Evolutionary conservation across 108 stramenopile genomes (phyloP), one percentile per base, ranked within the genome.

Genomic region (Skeletonema potamos): DNA sequence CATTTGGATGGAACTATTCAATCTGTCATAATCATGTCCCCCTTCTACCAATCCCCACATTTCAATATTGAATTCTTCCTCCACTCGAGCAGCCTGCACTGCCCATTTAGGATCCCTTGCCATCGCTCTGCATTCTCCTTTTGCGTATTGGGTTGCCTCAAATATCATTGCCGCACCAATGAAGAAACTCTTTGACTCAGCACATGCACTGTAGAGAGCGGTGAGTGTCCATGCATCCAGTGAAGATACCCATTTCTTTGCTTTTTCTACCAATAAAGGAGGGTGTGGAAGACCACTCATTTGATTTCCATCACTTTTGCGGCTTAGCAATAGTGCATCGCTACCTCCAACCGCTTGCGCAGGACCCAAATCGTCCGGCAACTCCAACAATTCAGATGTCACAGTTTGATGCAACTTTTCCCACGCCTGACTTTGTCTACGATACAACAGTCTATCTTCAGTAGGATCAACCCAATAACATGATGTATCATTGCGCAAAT

Each of bases 11-110:
- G 89, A 85, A 51, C 81, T 82, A 72, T 96, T 96, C 61, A 96
- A 71, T 34, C 89, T 63, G 88, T 96, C 96, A 66, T 94, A 93
- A 77, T 96, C 99, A 82, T 99, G 99, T 18, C 92, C 95, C 6
- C 98, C 99, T 70, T 99, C 99, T 27, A 99, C 98, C 54, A 99
- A 74, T 10, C 99, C 99, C 98, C 98, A 98, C 43, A 72, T 75
- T 33, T 89, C 86, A 66, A 99, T 96, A 70, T 99, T 94, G 71
- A 96, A 98, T 71, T 98, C 98, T 76, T 99, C 99, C 77, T 99
- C 99, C 3, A 99, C 87, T 13, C 99, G 84, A 13, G 90, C 79
- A 9, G 97, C 97, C 24, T 79, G 72, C 33, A 87, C 72, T 11
- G 96, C 98, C 71, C 93, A 71, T n/a, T 74, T 64, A 3, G 82